A percentile compares a stretch with the other conserved stretches of the same genome.
These are phyloP conservation scores for Fusarium longipes DNA, from an alignment of 2,329 filamentous ascomycete species.

Conservation along the genomic window DNA sequence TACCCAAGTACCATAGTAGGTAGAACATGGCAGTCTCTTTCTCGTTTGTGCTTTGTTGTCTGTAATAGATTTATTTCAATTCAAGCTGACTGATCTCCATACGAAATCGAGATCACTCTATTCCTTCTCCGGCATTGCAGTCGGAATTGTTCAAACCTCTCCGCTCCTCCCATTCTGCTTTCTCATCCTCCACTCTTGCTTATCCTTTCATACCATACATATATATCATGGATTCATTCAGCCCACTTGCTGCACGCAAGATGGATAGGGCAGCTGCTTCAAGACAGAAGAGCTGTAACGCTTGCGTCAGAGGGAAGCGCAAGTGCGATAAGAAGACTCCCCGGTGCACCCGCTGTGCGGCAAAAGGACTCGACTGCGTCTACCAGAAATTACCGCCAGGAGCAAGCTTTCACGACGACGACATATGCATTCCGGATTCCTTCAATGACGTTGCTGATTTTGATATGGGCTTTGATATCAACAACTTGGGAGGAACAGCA, in stretches of 20 bases:
- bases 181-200: neutral
- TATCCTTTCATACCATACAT: constrained; percentile 9
- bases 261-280: constrained; percentile 53
- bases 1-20: neutral
- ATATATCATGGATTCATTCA: constrained; percentile 43
- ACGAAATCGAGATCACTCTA: neutral
- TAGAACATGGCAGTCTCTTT: too few species aligned
- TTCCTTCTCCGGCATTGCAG: constrained; percentile 29
- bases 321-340: constrained; percentile 60
- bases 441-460: constrained; percentile 48
- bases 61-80: too few species aligned
- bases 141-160: constrained; percentile 6
- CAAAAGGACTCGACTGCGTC: constrained; percentile 56
- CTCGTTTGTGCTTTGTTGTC: too few species aligned
- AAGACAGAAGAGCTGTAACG: constrained; percentile 63
- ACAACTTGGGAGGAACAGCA: constrained; percentile 46
- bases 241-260: constrained; percentile 45
- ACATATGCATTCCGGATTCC: constrained; percentile 19
- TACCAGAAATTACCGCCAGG: constrained; percentile 54
- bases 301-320: constrained; percentile 60
- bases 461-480: constrained; percentile 53
- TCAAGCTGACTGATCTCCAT: neutral
- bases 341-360: constrained; percentile 56
- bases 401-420: constrained; percentile 38
- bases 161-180: constrained; percentile 16